Conservation (phyloP, 2,329 filamentous ascomycete species). For the Fusarium liriodendri region DNA sequence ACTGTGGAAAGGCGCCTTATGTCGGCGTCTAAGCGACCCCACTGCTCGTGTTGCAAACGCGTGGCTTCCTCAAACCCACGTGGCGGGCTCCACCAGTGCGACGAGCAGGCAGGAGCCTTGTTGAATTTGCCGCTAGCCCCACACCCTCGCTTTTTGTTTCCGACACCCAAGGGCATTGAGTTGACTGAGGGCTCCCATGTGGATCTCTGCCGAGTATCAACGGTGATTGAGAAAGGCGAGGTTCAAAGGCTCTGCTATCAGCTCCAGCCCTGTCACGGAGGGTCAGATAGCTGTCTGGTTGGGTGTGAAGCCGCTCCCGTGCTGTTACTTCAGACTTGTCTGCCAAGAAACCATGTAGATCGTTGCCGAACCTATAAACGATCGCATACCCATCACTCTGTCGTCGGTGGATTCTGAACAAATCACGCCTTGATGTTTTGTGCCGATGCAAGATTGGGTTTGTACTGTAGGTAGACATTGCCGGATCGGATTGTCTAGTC, state of each 20-base stretch:
- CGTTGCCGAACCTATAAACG: slow-evolving; percentile 5
- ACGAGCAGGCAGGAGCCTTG: slow-evolving; percentile 20
- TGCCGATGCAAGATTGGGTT: not conserved
- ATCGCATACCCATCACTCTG: slow-evolving; percentile 7
- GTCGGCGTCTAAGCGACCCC: slow-evolving; percentile 30
- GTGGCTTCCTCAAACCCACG: slow-evolving; percentile 45
- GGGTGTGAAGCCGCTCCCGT: not conserved
- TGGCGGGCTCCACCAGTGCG: slow-evolving; percentile 40
- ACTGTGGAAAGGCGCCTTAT: not conserved
- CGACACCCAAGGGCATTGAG: not conserved
- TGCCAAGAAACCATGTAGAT: slow-evolving; percentile 6
- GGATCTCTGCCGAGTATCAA: not conserved
- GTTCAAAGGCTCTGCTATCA: not conserved
- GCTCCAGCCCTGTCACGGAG: not conserved
- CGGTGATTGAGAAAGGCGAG: not conserved
- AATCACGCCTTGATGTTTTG: not conserved
- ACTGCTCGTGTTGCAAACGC: slow-evolving; percentile 38
- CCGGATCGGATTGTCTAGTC: not conserved
- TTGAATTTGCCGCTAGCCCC: slow-evolving; percentile 19
- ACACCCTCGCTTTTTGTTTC: slow-evolving; percentile 21
- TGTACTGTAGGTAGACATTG: not conserved
- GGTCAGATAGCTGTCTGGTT: slow-evolving; percentile 4
- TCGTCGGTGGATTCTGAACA: not conserved
- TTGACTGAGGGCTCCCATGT: not conserved
- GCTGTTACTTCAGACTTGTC: slow-evolving; percentile 9